These are phyloP conservation scores for Corymbia citriodora DNA, from an alignment of 441 rosid genomes.

Conservation along the genomic window DNA sequence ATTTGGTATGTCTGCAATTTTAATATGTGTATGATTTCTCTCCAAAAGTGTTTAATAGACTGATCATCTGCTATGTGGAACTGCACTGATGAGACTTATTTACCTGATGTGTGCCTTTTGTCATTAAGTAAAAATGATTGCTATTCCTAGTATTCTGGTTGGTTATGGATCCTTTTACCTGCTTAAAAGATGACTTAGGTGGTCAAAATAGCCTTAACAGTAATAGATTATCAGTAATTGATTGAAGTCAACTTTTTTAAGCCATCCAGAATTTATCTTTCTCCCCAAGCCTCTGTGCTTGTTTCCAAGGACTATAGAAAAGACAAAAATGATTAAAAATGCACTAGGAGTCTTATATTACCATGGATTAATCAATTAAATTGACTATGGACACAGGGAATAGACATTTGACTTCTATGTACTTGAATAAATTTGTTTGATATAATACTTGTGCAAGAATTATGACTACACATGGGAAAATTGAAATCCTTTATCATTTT, in stretches of 20 bases:
- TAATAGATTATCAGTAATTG: neutral
- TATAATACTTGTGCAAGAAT: neutral
- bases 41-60: neutral
- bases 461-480: neutral
- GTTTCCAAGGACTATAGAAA: neutral
- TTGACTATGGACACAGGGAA: neutral
- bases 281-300: neutral
- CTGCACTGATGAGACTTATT: neutral
- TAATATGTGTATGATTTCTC: neutral
- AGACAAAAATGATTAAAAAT: neutral
- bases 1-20: conserved; percentile 40
- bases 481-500: neutral
- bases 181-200: neutral
- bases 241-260: neutral
- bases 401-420: neutral
- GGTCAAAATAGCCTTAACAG: neutral
- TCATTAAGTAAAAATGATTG: neutral
- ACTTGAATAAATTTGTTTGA: neutral
- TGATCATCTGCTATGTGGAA: neutral
- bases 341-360: neutral
- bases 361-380: neutral
- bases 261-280: neutral
- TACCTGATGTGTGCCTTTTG: neutral
- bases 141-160: neutral
- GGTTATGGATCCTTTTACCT: neutral